phyloP scores from a whole-genome alignment of 441 rosid genomes.

The Erodium moschatum region DNA sequence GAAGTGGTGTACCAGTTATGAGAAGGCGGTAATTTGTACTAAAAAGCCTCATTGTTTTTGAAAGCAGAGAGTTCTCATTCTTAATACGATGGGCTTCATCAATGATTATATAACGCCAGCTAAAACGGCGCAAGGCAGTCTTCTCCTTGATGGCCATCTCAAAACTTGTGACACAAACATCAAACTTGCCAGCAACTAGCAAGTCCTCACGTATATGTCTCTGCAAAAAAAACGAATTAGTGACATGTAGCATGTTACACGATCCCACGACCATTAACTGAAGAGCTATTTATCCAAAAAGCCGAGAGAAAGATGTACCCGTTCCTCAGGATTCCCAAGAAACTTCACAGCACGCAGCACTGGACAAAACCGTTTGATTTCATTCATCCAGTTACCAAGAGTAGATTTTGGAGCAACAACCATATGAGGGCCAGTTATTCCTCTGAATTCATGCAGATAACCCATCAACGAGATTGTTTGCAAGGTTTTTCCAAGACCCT shows the following conservation, averaged over 20 bases:
- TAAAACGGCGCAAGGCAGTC: conserved; percentile 76
- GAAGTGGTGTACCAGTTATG: conserved; percentile 97
- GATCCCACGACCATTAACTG: not conserved
- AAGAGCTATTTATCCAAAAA: too few species aligned
- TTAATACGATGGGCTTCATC: conserved; percentile 99
- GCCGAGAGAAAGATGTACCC: conserved; percentile 41
- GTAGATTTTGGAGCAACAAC: conserved; percentile 99
- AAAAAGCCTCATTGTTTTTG: conserved; percentile 92
- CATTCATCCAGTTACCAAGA: conserved; percentile 99
- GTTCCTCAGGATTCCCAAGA: conserved; percentile 98
- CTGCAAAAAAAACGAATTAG: conserved; percentile 36
- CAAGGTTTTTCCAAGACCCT: conserved; percentile 99
- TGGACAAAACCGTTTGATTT: conserved; percentile 96
- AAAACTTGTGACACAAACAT: conserved; percentile 96
- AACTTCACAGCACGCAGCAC: conserved; percentile 81
- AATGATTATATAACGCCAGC: conserved; percentile 96
- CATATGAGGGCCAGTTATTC: conserved; percentile 97
- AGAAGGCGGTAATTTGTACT: conserved; percentile 93
- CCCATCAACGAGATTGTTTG: conserved; percentile 94
- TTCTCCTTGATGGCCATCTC: conserved; percentile 99
- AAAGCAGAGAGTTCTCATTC: conserved; percentile 93
- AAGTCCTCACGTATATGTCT: conserved; percentile 82
- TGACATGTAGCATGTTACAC: not conserved
- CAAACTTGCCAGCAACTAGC: conserved; percentile 94
- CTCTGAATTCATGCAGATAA: conserved; percentile 85